These are phyloP conservation scores for Lasiodiplodia citricola DNA, from an alignment of 2,329 filamentous ascomycete species.

Conservation along the genomic window DNA sequence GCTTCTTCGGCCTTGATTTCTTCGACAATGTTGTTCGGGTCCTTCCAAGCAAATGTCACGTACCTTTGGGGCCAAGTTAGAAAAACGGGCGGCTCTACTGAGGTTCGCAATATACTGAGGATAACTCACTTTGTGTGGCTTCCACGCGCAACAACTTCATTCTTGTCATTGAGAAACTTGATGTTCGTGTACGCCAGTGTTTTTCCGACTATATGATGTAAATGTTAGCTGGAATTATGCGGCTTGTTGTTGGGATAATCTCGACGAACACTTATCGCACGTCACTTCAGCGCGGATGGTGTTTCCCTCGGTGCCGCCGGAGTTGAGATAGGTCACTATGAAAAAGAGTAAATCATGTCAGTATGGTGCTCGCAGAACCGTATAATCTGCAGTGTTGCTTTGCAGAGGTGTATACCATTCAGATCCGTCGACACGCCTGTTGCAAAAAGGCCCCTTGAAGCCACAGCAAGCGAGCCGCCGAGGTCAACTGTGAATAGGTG, in stretches of 20 bases:
- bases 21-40: conserved; percentile 65
- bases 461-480: conserved; percentile 69
- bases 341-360: background rate
- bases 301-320: conserved; percentile 68
- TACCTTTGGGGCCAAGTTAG: conserved; percentile 48
- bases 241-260: background rate
- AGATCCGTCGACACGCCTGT: conserved; percentile 72
- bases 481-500: conserved; percentile 59
- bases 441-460: conserved; percentile 67
- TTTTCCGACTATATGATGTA: conserved; percentile 60
- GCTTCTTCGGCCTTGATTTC: conserved; percentile 49
- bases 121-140: conserved; percentile 68
- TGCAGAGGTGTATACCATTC: conserved; percentile 53
- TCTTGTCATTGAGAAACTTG: conserved; percentile 63
- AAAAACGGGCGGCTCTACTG: background rate
- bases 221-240: background rate
- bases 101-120: background rate
- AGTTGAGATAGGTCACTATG: conserved; percentile 66
- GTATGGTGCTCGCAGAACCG: too few species aligned
- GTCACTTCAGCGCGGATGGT: conserved; percentile 64
- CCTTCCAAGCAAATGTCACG: conserved; percentile 65
- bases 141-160: conserved; percentile 66
- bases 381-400: background rate
- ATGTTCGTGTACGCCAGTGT: conserved; percentile 69
- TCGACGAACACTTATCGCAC: conserved; percentile 66